A percentile compares a stretch with the other conserved stretches of the same genome.
phyloP scores from a whole-genome alignment of 768 basidiomycete genomes.

The Rhizopogon salebrosus region DNA sequence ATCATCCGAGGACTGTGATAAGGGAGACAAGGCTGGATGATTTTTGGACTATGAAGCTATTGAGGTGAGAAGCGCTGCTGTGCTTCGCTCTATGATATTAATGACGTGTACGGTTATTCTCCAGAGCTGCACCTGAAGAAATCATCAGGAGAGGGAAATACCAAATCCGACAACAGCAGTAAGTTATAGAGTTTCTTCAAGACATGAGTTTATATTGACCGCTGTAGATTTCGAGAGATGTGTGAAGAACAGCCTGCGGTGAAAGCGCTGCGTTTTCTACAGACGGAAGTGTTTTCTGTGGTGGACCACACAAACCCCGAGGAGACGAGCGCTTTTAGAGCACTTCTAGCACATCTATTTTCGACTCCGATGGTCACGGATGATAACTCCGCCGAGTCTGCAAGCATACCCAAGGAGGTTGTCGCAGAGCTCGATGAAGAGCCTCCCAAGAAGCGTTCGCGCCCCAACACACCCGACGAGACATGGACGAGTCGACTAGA shows the following conservation, averaged over 20 bases:
- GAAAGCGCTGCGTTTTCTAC: conserved; percentile 67
- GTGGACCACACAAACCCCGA: conserved; percentile 63
- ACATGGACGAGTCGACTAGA: conserved; percentile 38
- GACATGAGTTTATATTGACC: not conserved
- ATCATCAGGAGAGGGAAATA: conserved; percentile 61
- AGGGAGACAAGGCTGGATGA: conserved; percentile 59
- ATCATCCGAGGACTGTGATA: conserved; percentile 3
- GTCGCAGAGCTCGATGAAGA: conserved; percentile 9
- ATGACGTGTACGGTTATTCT: not conserved
- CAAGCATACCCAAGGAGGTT: not conserved
- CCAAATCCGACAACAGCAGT: conserved; percentile 71
- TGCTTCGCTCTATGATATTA: not conserved
- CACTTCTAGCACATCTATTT: conserved; percentile 61
- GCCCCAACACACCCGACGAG: conserved; percentile 37
- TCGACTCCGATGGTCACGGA: conserved; percentile 22
- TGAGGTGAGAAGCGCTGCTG: conserved; percentile 40
- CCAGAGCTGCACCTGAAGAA: conserved; percentile 58
- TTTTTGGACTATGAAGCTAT: conserved; percentile 71
- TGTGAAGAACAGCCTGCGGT: conserved; percentile 55
- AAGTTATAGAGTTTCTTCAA: conserved; percentile 17
- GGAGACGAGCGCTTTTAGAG: conserved; percentile 60
- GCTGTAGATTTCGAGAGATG: conserved; percentile 73
- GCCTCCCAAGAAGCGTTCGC: conserved; percentile 42
- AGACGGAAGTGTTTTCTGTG: conserved; percentile 61
- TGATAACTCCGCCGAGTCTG: not conserved